phyloP scores from a whole-genome alignment of 2,329 filamentous ascomycete genomes.

The Orbilia blumenaviensis region DNA sequence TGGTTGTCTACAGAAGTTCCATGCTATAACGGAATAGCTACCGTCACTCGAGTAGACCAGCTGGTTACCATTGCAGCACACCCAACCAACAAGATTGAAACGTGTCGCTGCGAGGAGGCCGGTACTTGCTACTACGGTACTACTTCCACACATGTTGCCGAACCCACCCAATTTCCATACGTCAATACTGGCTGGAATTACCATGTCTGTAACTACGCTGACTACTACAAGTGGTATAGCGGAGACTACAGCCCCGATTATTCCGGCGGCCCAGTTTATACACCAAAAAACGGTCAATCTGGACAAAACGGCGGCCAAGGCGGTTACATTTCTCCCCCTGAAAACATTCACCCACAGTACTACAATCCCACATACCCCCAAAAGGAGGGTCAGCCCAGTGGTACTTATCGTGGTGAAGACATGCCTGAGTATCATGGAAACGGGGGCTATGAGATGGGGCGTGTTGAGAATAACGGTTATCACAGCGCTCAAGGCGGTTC shows the following conservation, averaged over 20 bases:
- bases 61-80: slow-evolving; percentile 44
- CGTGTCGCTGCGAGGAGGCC: slow-evolving; percentile 31
- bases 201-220: slow-evolving; percentile 40
- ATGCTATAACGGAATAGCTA: slow-evolving; percentile 33
- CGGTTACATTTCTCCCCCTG: background rate
- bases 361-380: background rate
- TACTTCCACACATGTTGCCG: slow-evolving; percentile 35
- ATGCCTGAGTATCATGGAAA: slow-evolving; percentile 2
- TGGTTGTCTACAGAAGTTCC: slow-evolving; percentile 47
- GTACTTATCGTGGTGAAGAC: background rate
- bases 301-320: background rate
- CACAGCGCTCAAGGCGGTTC: background rate
- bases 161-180: slow-evolving; percentile 46
- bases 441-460: background rate
- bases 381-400: background rate
- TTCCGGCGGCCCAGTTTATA: too few species aligned
- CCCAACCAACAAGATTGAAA: slow-evolving; percentile 46
- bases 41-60: slow-evolving; percentile 30
- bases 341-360: background rate
- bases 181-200: slow-evolving; percentile 48
- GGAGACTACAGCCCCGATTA: slow-evolving; percentile 48
- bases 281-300: too few species aligned
- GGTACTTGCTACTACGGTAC: slow-evolving; percentile 44
- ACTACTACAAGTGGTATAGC: slow-evolving; percentile 50
- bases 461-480: too few species aligned